Evolutionary conservation across 495 filamentous ascomycete genomes (phyloP), one percentile per base, ranked within the genome.

Genomic region (Letharia lupina): DNA sequence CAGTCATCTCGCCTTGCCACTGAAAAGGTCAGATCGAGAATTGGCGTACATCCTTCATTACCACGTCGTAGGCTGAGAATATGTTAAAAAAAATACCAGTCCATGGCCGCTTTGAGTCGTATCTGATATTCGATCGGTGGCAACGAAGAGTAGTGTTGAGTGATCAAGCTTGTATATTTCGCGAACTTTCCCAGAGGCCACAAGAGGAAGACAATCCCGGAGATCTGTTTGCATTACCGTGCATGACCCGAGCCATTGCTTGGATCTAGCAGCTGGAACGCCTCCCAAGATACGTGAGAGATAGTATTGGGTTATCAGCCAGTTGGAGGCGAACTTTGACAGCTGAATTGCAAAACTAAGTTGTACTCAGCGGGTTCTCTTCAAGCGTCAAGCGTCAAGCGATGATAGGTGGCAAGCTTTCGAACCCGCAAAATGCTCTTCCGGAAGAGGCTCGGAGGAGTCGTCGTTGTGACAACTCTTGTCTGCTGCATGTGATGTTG

Each of bases 51-150:
- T 96, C 96, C 72, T 82, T 80, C 85, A 96, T 87, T 69, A 96
- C 84, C 69, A 96, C 90, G 83, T 97, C 93, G 80, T 90, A 96
- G 61, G 93, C 93, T 62, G 23, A 44, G 16, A 61, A 50, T 37
- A 41, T 10, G 48, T 64, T 42, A 66, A 31, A 33, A 7, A 7
- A 0, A 28, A 54, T 33, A 44, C 44, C 54, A 58, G 58, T 35
- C 60, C 28, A 31, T 5, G 28, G 41, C 1, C 4, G 40, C n/a
- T 59, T 61, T 48, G 31, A 33, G 39, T 62, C 50, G 33, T 60
- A 68, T 65, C 68, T 63, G 90, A 96, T 77, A 97, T 95, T 68
- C 93, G 88, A 75, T 98, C 93, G 31, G 88, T 89, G 23, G 94
- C 87, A 50, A 95, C 86, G 76, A 98, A 95, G 50, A 96, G 87